phyloP scores from a whole-genome alignment of 768 basidiomycete genomes.

The Rhizopogon sp. region DNA sequence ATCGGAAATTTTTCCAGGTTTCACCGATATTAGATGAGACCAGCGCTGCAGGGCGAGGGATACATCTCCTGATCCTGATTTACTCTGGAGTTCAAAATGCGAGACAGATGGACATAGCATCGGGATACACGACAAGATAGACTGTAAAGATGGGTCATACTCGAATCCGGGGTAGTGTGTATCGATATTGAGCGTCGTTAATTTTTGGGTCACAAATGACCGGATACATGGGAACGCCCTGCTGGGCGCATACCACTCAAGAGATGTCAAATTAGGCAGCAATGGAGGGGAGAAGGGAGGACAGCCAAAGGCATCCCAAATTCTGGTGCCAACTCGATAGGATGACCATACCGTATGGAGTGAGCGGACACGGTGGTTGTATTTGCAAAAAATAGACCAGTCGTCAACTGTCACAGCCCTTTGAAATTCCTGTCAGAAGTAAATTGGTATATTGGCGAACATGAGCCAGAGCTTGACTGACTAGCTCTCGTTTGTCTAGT shows the following conservation, averaged over 20 bases:
- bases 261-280: not conserved
- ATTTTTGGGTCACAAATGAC: not conserved
- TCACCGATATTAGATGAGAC: not conserved
- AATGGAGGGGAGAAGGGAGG: not conserved
- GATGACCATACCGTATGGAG: not conserved
- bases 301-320: not conserved
- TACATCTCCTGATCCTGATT: not conserved
- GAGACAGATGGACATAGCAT: not conserved
- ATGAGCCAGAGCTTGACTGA: not conserved
- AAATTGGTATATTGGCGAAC: too few relatives aligned
- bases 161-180: not conserved
- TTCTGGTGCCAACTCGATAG: not conserved
- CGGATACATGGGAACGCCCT: not conserved
- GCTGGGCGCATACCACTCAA: not conserved
- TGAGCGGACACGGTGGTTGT: constrained; percentile 1
- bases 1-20: not conserved
- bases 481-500: not conserved
- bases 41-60: not conserved
- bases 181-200: not conserved
- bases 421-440: too few relatives aligned
- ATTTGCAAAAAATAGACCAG: too few relatives aligned
- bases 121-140: not conserved
- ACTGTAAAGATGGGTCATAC: not conserved
- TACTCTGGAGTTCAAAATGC: not conserved
- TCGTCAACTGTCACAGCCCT: too few relatives aligned